phyloP scores from a whole-genome alignment of 192 early-diverging fungal genomes.

The Diversispora eburnea region DNA sequence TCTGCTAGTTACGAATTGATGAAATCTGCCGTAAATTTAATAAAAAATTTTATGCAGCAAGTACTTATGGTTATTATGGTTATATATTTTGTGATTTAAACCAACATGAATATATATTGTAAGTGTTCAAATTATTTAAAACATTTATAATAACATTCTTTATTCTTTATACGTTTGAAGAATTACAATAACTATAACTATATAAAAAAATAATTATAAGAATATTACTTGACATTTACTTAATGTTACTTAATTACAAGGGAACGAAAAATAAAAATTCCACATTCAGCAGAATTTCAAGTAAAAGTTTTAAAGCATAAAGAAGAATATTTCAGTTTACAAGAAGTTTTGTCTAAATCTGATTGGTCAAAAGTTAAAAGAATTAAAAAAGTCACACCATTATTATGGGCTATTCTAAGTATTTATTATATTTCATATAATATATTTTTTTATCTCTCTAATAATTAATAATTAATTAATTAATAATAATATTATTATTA shows the following conservation, averaged over 20 bases:
- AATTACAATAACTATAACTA: no score
- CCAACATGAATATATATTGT: slow-evolving; percentile 58
- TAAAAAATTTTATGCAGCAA: slow-evolving; percentile 66
- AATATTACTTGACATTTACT: background rate
- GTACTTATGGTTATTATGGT: slow-evolving; percentile 69
- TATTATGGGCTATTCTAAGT: slow-evolving; percentile 53
- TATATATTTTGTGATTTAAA: slow-evolving; percentile 85
- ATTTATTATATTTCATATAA: slow-evolving; percentile 1
- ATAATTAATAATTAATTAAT: background rate
- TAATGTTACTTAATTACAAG: slow-evolving; percentile 5
- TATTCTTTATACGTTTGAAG: background rate
- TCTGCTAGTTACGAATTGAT: slow-evolving; percentile 60
- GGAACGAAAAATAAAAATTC: slow-evolving; percentile 27
- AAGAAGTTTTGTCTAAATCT: slow-evolving; percentile 33
- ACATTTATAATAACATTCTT: background rate
- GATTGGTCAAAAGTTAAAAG: slow-evolving; percentile 41
- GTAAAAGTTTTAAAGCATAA: slow-evolving; percentile 31
- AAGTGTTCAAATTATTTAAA: slow-evolving; percentile 23
- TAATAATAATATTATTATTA: slow-evolving; percentile 6
- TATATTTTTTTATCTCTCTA: background rate
- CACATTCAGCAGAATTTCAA: slow-evolving; percentile 41
- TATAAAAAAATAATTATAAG: no score
- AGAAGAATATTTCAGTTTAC: slow-evolving; percentile 41
- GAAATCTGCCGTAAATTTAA: slow-evolving; percentile 52
- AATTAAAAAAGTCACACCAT: slow-evolving; percentile 45